Evolutionary conservation across 2,329 filamentous ascomycete genomes (phyloP).

Genomic region (Canariomyces notabilis): DNA sequence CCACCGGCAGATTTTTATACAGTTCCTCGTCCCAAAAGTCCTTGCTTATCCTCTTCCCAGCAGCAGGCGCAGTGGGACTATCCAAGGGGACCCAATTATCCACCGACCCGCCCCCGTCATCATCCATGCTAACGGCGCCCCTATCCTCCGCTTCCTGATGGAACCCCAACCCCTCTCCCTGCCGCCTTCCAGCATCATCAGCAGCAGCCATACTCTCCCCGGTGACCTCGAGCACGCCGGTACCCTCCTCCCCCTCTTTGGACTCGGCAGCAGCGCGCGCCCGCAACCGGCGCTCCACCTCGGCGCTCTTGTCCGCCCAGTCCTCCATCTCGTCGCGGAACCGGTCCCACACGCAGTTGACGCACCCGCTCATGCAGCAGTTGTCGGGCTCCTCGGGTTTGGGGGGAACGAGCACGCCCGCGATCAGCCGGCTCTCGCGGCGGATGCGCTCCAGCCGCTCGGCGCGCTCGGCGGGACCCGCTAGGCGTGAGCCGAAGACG

Average conservation of each 20-base stretch:
- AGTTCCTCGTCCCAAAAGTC: constrained; percentile 61
- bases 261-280: constrained; percentile 33
- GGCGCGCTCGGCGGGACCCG: constrained; percentile 65
- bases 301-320: constrained; percentile 63
- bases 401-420: constrained; percentile 77
- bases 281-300: constrained; percentile 54
- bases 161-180: constrained; percentile 37
- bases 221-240: constrained; percentile 8
- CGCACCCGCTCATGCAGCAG: constrained; percentile 98
- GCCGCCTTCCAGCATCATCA: constrained; percentile 26
- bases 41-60: constrained; percentile 40
- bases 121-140: constrained; percentile 61
- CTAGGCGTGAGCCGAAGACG: constrained; percentile 76
- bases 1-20: constrained; percentile 79
- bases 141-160: constrained; percentile 33
- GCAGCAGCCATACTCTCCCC: constrained; percentile 20
- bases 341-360: constrained; percentile 93
- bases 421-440: constrained; percentile 59
- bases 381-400: constrained; percentile 88
- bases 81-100: constrained; percentile 51
- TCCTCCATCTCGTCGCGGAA: constrained; percentile 90
- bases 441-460: constrained; percentile 55
- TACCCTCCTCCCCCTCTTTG: no score
- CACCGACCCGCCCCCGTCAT: constrained; percentile 72
- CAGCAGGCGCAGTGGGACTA: no score